Base-by-base conservation (phyloP, 2,329 filamentous ascomycete species). In the Microsporum canis region DNA sequence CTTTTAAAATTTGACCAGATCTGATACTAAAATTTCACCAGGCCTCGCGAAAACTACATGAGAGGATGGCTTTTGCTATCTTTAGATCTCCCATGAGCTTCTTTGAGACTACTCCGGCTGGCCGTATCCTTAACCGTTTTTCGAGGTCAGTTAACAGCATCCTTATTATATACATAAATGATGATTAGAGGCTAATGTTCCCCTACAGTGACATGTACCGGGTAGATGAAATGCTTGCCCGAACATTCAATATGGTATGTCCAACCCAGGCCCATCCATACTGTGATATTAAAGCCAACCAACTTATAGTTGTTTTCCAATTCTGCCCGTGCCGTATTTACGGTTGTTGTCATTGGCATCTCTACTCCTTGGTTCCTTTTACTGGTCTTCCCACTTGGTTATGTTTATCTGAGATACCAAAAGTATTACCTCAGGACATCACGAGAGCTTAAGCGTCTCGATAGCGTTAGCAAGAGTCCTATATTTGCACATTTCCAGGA, bases 401-500 rank as follows among this genome's bases (percentile, higher is more conserved):
- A 84, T 59, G 80, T 95, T 62, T 99, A 99, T 75, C 82, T 95
- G 67, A 95, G 86, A 76, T 95, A 97, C 68, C 94, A 99, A 75
- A 86, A 91, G 68, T 99, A 99, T 80, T 99, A 99, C 74, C 83
- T 99, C 57, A 84, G 91, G 64, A 96, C 94, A 12, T 99, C 94
- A 62, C 88, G 95, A 65, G 95, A 99, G 77, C 82, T 99, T 65
- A 99, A 99, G 80, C 84, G 94, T 66, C 81, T 99, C 62, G 94
- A 99, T 75, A 96, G 91, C 72, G 88, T 97, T 67, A 96, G 88
- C 72, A 87, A 91, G 68, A 96, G 91, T 73, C 95, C 95, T 31
- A 95, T 99, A 68, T 99, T 91, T 73, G 94, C 94, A 5, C 95
- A 99, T 74, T 99, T 99, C 78, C 94, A 99, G 72, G 95, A 99